phyloP scores from a whole-genome alignment of 108 stramenopile genomes.

The Nitzschia sp. region DNA sequence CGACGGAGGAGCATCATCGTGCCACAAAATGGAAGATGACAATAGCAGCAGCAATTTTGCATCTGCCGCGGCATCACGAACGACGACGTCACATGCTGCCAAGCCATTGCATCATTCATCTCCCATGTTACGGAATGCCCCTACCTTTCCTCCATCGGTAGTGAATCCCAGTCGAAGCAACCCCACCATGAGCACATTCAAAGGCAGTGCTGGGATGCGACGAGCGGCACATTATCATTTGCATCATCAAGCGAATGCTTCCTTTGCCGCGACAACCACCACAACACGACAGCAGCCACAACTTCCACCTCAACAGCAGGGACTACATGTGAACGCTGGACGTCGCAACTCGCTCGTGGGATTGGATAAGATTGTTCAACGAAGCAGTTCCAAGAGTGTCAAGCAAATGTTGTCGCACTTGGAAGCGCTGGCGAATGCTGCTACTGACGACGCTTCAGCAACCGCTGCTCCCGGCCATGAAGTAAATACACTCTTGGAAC shows the following conservation, averaged over 20 bases:
- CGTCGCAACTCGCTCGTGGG: background rate
- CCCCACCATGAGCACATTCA: slow-evolving; percentile 3
- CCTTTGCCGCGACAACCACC: background rate
- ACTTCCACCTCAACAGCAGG: background rate
- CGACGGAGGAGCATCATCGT: too few species aligned
- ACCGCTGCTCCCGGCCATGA: background rate
- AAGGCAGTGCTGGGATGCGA: background rate
- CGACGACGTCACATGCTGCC: too few species aligned
- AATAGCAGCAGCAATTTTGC: too few species aligned
- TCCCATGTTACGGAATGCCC: background rate
- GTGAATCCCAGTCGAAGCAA: background rate
- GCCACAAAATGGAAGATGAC: too few species aligned
- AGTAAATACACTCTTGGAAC: slow-evolving; percentile 1
- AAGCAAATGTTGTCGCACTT: background rate
- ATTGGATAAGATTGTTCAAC: slow-evolving; percentile 15
- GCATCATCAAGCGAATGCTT: background rate
- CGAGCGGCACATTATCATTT: background rate
- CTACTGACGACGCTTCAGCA: background rate
- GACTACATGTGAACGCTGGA: background rate
- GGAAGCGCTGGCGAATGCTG: background rate
- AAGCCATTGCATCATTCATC: background rate
- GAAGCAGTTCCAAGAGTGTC: slow-evolving; percentile 12
- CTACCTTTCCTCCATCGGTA: background rate
- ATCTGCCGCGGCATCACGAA: too few species aligned
- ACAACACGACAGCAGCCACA: background rate